phyloP scores from a whole-genome alignment of 768 basidiomycete species.

The Tricholoma furcatifolium region DNA sequence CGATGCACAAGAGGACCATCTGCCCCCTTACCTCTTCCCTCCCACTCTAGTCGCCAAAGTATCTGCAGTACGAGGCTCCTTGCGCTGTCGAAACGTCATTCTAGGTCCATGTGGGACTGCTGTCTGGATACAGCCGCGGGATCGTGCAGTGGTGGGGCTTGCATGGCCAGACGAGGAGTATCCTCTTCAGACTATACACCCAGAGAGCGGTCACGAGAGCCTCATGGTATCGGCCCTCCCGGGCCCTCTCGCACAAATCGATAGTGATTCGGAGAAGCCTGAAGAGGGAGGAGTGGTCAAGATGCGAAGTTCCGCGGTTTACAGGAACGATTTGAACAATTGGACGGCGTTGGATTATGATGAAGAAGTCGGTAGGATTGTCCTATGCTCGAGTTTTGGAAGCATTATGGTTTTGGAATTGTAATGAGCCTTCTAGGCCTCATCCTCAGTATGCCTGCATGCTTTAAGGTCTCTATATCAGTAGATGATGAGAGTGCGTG shows the following conservation, averaged over 20 bases:
- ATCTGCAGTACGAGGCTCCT: constrained; percentile 44
- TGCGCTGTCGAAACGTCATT: constrained; percentile 52
- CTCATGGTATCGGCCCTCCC: constrained; percentile 53
- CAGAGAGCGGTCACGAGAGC: constrained; percentile 19
- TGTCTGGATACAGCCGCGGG: constrained; percentile 60
- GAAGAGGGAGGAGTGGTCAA: background rate
- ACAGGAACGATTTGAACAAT: constrained; percentile 31
- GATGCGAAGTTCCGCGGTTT: constrained; percentile 26
- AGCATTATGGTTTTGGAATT: constrained; percentile 40
- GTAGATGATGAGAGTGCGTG: too few relatives aligned
- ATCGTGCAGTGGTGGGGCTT: constrained; percentile 39
- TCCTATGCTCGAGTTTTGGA: constrained; percentile 50
- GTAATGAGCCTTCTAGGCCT: constrained; percentile 8
- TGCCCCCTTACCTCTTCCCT: constrained; percentile 44
- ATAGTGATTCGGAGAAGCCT: background rate
- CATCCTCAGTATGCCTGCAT: background rate
- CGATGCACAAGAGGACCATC: background rate
- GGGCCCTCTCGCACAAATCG: constrained; percentile 33
- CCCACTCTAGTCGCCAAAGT: constrained; percentile 38
- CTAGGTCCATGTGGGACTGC: constrained; percentile 59
- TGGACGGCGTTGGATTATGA: constrained; percentile 67
- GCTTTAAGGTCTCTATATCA: background rate
- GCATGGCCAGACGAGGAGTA: constrained; percentile 21
- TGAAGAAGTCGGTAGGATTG: constrained; percentile 53
- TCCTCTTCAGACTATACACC: constrained; percentile 18